These are phyloP conservation scores for Pseudogymnoascus pannorum DNA, from an alignment of 2,329 filamentous ascomycete genomes.

Conservation along the genomic window DNA sequence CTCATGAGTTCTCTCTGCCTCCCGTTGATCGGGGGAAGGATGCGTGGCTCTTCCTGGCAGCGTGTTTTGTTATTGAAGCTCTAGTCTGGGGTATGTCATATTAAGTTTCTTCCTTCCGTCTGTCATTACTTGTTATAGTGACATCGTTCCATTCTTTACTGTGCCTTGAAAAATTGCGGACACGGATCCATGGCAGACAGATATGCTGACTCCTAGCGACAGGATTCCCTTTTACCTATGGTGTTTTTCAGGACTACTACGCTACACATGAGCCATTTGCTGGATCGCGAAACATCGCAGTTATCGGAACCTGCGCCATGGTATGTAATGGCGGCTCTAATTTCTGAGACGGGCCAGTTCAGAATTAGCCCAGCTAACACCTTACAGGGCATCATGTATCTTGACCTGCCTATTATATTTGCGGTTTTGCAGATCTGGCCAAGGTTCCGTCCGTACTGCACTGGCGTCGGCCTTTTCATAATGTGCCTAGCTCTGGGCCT, in stretches of 20 bases:
- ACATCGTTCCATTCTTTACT: no score
- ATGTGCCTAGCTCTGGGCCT: conserved; percentile 40
- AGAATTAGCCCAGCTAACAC: not conserved
- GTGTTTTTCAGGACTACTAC: conserved; percentile 66
- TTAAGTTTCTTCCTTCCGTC: not conserved
- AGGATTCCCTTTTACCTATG: conserved; percentile 64
- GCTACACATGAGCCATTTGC: conserved; percentile 50
- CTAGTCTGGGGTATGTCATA: conserved; percentile 43
- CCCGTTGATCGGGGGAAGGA: conserved; percentile 30
- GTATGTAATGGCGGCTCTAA: conserved; percentile 34
- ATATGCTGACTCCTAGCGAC: not conserved
- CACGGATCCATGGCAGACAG: not conserved
- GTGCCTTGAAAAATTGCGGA: conserved; percentile 52
- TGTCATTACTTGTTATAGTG: not conserved
- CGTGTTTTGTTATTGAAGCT: conserved; percentile 44
- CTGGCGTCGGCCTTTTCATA: conserved; percentile 32
- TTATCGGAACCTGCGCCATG: conserved; percentile 50
- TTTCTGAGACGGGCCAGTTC: conserved; percentile 32
- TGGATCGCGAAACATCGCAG: conserved; percentile 45
- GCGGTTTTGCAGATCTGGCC: conserved; percentile 33
- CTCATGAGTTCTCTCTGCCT: conserved; percentile 25
- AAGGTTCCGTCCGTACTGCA: conserved; percentile 34
- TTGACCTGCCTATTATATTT: conserved; percentile 44
- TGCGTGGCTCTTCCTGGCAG: conserved; percentile 41
- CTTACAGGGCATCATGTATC: conserved; percentile 47